A percentile compares a stretch with the other conserved stretches of the same genome.
Evolutionary conservation across 2,329 filamentous ascomycete genomes (phyloP).

Genomic region (Mycosphaerella arachidis): DNA sequence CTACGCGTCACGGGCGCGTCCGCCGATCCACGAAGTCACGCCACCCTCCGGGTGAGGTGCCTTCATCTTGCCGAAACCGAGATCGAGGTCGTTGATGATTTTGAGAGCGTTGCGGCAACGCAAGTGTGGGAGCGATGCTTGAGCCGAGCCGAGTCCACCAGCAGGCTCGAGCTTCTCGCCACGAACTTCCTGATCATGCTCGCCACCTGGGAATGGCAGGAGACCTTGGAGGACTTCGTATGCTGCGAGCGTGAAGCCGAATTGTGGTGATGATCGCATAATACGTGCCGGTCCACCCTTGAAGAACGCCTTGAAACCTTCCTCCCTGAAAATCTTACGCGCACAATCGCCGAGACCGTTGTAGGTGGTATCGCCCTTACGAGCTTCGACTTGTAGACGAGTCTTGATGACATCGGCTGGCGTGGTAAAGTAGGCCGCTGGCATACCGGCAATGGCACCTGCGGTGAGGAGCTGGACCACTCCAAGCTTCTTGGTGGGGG

Average conservation of each 20-base stretch:
- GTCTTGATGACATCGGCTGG: conserved; percentile 99
- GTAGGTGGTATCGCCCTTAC: conserved; percentile 89
- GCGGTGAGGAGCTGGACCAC: conserved; percentile 87
- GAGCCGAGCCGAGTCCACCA: conserved; percentile 62
- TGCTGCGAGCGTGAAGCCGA: conserved; percentile 92
- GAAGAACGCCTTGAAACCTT: conserved; percentile 96
- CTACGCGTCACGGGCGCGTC: neutral
- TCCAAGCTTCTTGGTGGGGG: conserved; percentile 78
- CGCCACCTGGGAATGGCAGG: conserved; percentile 70
- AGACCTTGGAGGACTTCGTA: conserved; percentile 85
- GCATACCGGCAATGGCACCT: conserved; percentile 71
- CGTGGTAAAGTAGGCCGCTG: conserved; percentile 76
- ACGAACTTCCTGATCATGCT: conserved; percentile 48
- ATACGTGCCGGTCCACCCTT: conserved; percentile 96
- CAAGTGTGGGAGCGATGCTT: conserved; percentile 60
- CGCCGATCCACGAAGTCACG: conserved; percentile 12
- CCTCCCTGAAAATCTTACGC: conserved; percentile 75
- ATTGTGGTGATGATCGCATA: conserved; percentile 90
- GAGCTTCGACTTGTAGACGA: conserved; percentile 90
- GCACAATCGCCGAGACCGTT: conserved; percentile 83
- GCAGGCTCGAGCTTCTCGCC: conserved; percentile 46
- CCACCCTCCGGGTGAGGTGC: conserved; percentile 21
- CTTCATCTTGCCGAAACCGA: conserved; percentile 78
- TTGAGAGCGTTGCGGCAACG: conserved; percentile 87
- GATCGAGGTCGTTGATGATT: conserved; percentile 89